Evolutionary conservation across 371 early-diverging fungal species (phyloP), one percentile per base, ranked within the genome.

Genomic region (Mortierella polycephala): DNA sequence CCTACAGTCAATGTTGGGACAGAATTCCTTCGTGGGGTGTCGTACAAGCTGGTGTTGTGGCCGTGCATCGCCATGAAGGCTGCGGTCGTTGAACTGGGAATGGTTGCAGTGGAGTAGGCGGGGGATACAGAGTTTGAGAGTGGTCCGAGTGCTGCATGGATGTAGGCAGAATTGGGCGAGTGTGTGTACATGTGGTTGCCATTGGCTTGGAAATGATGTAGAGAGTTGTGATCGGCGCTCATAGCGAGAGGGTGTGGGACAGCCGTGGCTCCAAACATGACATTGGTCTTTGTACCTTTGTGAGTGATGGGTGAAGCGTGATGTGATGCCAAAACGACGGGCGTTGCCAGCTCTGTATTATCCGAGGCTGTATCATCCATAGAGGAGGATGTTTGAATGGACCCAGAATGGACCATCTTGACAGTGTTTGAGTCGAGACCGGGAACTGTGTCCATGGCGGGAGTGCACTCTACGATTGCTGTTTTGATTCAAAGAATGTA

Each of bases 61-160:
- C 71, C 76, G 21, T 71, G 68, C 71, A 76, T 67, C 18, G 76
- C 67, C 64, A 76, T 62, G 52, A 76, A 76, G 46, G 67, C 67
- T 9, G 71, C 67, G 3, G 70, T 69, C n/a, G 62, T 30, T 5
- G 75, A 69, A 37, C 58, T 61, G 2, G 76, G 64, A 21, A 67
- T 57, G 20, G 71, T 63, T 1, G 62, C 39, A 14, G 67, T 40
- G 46, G 67, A 54, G 40, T 54, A 64, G 41, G 51, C 42, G 10
- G 68, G 56, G 16, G 64, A 59, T 54, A 52, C 18, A 20, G 62
- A 23, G 47, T 40, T 51, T 8, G 62, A 53, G 40, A 64, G 49
- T 9, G 59, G 76, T 7, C 64, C 71, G 2, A 67, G 67, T 11
- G 69, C 53, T 11, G 65, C 57, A n/a, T 66, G 46, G 62, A 69